Evolutionary conservation across 176 grass and related monocot genomes (phyloP), one percentile per base, ranked within the genome.

Genomic region (Guadua angustifolia): DNA sequence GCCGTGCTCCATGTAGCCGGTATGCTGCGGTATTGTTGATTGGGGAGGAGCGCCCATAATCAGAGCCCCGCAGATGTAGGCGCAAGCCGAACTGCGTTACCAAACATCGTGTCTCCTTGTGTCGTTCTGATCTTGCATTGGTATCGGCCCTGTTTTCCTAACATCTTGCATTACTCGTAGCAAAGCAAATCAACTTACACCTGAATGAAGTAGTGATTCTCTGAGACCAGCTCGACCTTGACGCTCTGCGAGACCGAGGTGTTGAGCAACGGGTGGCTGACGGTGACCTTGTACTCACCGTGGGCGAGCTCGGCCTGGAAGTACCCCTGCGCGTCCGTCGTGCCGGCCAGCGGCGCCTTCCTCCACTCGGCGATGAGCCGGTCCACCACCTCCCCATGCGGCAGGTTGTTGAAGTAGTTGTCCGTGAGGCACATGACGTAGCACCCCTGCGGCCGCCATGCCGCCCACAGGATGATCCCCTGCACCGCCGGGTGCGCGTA

Each of bases 351-450:
- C 78, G 67, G 26, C 40, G 38, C n/a, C 19, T 87, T 82, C 19
- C 43, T 85, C 95, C 91, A 95, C 84, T 95, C 91, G 3, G 24
- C 47, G 74, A 98, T 90, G 73, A 95, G 86, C 22, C 68, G 86
- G 84, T 98, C 96, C 10, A 98, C 96, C 24, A 88, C 81, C 65
- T 95, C 53, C 8, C 96, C 93, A 35, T 79, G 71, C 10, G 93
- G 87, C 36, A 88, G 85, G 87, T 98, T 98, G 40, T 67, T 79
- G 80, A 98, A 98, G 14, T 43, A 50, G 79, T 87, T 93, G 85
- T 98, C 89, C 0, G 95, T 95, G 76, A 98, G 84, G 71, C 93
- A 98, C 95, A 98, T 95, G 42, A 72, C 85, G 80, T 93, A 89
- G 57, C 96, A 98, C 0, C 89, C 80, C 16, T 82, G 39, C 29